phyloP scores from a whole-genome alignment of 2,329 filamentous ascomycete species.

The Exophiala mesophila region DNA sequence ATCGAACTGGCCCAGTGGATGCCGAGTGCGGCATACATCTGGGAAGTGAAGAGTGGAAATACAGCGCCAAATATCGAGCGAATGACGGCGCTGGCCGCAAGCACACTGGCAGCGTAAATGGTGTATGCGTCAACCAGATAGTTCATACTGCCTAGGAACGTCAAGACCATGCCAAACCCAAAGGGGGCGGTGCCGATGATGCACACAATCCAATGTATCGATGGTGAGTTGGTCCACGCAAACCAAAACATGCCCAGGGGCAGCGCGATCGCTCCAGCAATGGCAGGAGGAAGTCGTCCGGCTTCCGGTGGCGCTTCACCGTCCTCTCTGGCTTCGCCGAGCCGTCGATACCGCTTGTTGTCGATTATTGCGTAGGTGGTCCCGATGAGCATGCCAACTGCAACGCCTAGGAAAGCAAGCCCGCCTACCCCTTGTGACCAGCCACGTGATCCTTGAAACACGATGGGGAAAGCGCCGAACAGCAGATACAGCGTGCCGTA shows the following conservation, averaged over 20 bases:
- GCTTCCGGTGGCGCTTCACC: too few species aligned
- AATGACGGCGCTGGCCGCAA: constrained; percentile 39
- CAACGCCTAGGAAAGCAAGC: constrained; percentile 86
- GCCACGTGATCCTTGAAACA: constrained; percentile 75
- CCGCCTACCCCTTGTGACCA: constrained; percentile 68
- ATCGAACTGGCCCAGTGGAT: constrained; percentile 39
- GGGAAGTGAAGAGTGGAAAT: constrained; percentile 39
- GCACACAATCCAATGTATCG: constrained; percentile 40
- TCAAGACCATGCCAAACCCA: constrained; percentile 47
- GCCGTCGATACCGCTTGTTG: constrained; percentile 26
- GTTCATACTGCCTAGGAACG: constrained; percentile 36
- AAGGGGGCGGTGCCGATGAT: constrained; percentile 42
- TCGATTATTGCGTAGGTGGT: constrained; percentile 53
- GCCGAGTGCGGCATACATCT: constrained; percentile 36
- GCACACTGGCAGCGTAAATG: constrained; percentile 36
- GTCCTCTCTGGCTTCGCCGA: too few species aligned
- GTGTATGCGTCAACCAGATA: constrained; percentile 31
- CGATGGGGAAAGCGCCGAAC: constrained; percentile 50
- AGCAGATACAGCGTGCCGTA: constrained; percentile 55
- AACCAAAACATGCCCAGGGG: too few species aligned
- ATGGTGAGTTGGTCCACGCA: constrained; percentile 36
- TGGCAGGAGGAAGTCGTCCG: too few species aligned
- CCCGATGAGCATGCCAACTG: constrained; percentile 73
- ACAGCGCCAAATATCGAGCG: constrained; percentile 37
- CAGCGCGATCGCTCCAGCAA: too few species aligned